phyloP scores from a whole-genome alignment of 139 green algal species.

The Chlamydomonas sp. region DNA sequence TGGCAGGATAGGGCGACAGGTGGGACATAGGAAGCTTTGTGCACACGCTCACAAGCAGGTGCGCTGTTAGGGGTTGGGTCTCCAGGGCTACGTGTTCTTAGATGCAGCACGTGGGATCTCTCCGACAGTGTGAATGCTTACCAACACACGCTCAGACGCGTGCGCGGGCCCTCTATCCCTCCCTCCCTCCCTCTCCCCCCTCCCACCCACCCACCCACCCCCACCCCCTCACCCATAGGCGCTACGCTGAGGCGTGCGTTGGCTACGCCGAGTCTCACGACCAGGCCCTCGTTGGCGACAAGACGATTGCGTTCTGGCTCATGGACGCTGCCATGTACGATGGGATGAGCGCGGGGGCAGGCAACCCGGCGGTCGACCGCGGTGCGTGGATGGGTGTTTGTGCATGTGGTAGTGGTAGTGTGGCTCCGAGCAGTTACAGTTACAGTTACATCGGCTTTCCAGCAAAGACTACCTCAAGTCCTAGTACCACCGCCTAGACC shows the following conservation, averaged over 20 bases:
- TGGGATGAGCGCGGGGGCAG: conserved; percentile 61
- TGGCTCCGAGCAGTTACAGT: not conserved
- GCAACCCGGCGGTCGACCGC: conserved; percentile 12
- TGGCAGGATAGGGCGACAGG: conserved; percentile 60
- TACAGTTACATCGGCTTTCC: no score
- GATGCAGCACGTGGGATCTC: no score
- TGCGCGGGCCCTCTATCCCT: not conserved
- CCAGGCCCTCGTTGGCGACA: conserved; percentile 79
- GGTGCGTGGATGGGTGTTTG: no score
- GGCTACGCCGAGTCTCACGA: conserved; percentile 92
- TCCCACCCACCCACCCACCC: no score
- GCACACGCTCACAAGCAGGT: conserved; percentile 91
- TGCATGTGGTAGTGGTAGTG: not conserved
- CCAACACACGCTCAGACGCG: not conserved
- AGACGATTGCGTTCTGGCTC: conserved; percentile 77
- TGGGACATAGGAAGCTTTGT: conserved; percentile 95
- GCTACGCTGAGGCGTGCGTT: conserved; percentile 84
- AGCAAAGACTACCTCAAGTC: no score
- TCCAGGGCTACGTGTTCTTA: not conserved
- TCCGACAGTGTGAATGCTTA: no score
- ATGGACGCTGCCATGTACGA: conserved; percentile 99
- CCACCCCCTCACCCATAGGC: no score
- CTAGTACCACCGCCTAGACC: no score
- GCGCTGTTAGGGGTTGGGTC: not conserved
- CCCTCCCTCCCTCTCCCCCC: not conserved